Evolutionary conservation across 306 rosid genomes (phyloP).

Genomic region (Gastrolobium villosum): DNA sequence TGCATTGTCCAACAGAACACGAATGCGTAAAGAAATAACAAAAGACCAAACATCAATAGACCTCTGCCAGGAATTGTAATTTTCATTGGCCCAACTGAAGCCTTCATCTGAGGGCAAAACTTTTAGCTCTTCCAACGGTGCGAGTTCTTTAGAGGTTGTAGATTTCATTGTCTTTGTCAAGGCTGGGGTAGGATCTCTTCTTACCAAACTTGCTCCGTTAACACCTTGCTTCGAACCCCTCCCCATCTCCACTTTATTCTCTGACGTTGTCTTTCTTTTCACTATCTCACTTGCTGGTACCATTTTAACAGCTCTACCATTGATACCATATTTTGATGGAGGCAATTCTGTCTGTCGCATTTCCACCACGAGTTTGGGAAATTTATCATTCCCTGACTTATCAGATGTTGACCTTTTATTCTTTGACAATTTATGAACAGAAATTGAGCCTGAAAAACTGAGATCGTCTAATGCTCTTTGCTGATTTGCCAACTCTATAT

Average conservation of each 20-base stretch:
- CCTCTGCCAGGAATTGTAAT: slow-evolving; percentile 88
- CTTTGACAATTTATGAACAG: slow-evolving; percentile 54
- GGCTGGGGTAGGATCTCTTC: slow-evolving; percentile 51
- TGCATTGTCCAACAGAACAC: slow-evolving; percentile 78
- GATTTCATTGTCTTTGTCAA: slow-evolving; percentile 56
- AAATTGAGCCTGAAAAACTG: slow-evolving; percentile 71
- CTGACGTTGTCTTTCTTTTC: slow-evolving; percentile 57
- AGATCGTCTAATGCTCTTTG: slow-evolving; percentile 56
- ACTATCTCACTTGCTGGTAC: slow-evolving; percentile 76
- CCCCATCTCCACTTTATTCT: slow-evolving; percentile 57
- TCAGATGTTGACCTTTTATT: slow-evolving; percentile 46
- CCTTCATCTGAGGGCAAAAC: slow-evolving; percentile 92
- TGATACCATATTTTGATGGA: slow-evolving; percentile 60
- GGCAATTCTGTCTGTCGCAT: slow-evolving; percentile 66
- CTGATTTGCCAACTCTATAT: slow-evolving; percentile 57
- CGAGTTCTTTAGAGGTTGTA: slow-evolving; percentile 59
- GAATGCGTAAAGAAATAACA: slow-evolving; percentile 81
- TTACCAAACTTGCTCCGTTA: slow-evolving; percentile 70
- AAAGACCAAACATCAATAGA: slow-evolving; percentile 93
- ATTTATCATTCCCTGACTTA: slow-evolving; percentile 36
- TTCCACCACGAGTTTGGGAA: slow-evolving; percentile 56
- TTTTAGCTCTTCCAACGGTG: slow-evolving; percentile 79
- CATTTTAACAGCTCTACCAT: slow-evolving; percentile 87
- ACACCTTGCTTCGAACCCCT: slow-evolving; percentile 67
- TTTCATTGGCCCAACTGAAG: slow-evolving; percentile 95